phyloP scores from a whole-genome alignment of 1,284 basidiomycete species.

The Prillingera fragicola region DNA sequence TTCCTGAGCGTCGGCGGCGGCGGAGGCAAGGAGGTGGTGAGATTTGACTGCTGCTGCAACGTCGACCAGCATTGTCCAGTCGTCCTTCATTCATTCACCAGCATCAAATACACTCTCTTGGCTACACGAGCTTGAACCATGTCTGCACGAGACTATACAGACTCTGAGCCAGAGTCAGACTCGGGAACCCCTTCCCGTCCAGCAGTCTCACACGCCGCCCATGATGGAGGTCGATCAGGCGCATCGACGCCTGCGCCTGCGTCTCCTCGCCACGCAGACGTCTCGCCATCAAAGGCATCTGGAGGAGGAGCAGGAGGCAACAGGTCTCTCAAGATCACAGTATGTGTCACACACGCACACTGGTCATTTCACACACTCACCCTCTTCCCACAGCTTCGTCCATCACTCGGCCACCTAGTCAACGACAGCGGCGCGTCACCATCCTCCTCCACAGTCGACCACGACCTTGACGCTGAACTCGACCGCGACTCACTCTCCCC shows the following conservation, averaged over 20 bases:
- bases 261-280: no score
- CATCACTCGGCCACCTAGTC: constrained; percentile 2
- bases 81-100: background rate
- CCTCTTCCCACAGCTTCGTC: constrained; percentile 9
- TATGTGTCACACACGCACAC: background rate
- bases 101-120: background rate
- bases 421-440: background rate
- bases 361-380: background rate
- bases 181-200: background rate
- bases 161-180: constrained; percentile 23
- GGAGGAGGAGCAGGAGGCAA: background rate
- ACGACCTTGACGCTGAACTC: no score
- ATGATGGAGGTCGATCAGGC: background rate
- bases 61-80: no score
- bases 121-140: constrained; percentile 2
- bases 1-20: no score
- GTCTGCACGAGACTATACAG: constrained; percentile 28
- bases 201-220: constrained; percentile 1
- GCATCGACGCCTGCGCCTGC: background rate
- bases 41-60: no score
- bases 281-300: background rate
- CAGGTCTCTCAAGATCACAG: constrained; percentile 5
- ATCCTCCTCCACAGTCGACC: background rate
- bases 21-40: no score
- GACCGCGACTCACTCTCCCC: constrained; percentile 32